phyloP scores from a whole-genome alignment of 2,329 filamentous ascomycete species.

The Scedosporium aurantiacum region DNA sequence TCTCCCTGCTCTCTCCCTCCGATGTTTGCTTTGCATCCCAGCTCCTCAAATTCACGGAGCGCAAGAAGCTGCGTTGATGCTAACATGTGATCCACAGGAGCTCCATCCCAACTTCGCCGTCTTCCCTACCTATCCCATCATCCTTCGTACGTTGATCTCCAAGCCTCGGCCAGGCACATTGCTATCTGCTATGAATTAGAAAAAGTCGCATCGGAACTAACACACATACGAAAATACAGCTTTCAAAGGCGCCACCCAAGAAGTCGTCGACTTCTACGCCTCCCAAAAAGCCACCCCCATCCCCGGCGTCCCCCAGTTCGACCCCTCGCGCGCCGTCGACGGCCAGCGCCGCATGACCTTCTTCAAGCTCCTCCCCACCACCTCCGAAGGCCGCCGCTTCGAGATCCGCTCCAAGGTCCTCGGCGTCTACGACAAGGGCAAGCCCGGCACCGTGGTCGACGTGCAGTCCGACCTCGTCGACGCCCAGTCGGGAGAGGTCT shows the following conservation, averaged over 20 bases:
- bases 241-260: constrained; percentile 67
- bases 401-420: constrained; percentile 68
- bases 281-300: constrained; percentile 55
- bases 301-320: constrained; percentile 65
- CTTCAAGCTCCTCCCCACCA: constrained; percentile 62
- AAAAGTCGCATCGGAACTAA: neutral
- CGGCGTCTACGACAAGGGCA: constrained; percentile 84
- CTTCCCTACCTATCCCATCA: constrained; percentile 80
- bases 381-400: constrained; percentile 61
- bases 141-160: constrained; percentile 48
- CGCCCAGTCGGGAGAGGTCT: constrained; percentile 40
- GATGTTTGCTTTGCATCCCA: neutral
- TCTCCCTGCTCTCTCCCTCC: constrained; percentile 2
- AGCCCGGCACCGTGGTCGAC: constrained; percentile 70
- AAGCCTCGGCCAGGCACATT: neutral
- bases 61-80: neutral
- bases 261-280: constrained; percentile 78
- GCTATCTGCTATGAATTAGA: neutral
- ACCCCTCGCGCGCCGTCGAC: constrained; percentile 64
- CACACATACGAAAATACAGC: constrained; percentile 23
- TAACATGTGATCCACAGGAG: constrained; percentile 43
- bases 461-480: constrained; percentile 70
- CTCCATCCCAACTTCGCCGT: constrained; percentile 75
- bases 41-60: neutral
- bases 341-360: constrained; percentile 74